Conservation (phyloP, 768 basidiomycete genomes). For the Lentinula guzmanii region DNA sequence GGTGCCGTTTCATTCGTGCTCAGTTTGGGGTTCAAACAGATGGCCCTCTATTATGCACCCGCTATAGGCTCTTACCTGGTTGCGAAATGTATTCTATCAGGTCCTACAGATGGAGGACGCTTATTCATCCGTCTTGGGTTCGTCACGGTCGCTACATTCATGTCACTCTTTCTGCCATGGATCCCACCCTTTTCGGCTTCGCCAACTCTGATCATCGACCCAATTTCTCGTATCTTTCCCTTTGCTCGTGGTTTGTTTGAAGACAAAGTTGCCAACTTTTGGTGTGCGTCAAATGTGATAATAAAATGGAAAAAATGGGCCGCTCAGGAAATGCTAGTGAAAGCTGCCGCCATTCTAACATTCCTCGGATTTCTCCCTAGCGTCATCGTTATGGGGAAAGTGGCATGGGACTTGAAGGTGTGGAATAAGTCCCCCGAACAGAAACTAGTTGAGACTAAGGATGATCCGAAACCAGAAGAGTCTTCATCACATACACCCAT, state of each 20-base stretch:
- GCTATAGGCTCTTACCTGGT: slow-evolving; percentile 88
- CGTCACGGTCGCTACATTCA: slow-evolving; percentile 57
- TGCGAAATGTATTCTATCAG: slow-evolving; percentile 84
- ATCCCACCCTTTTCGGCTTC: slow-evolving; percentile 58
- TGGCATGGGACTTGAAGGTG: slow-evolving; percentile 25
- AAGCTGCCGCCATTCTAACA: slow-evolving; percentile 62
- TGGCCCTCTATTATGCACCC: slow-evolving; percentile 92
- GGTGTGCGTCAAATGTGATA: slow-evolving; percentile 88
- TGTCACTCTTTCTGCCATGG: slow-evolving; percentile 74
- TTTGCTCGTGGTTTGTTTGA: slow-evolving; percentile 89
- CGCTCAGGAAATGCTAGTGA: slow-evolving; percentile 43
- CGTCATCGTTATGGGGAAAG: slow-evolving; percentile 38
- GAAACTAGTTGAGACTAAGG: neutral
- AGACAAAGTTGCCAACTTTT: slow-evolving; percentile 96
- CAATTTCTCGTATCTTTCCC: slow-evolving; percentile 83
- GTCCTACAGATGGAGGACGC: slow-evolving; percentile 43
- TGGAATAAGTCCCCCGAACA: slow-evolving; percentile 1
- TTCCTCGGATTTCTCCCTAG: slow-evolving; percentile 64
- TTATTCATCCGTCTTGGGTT: slow-evolving; percentile 65
- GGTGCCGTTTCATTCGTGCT: slow-evolving; percentile 79
- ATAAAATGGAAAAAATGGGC: slow-evolving; percentile 76
- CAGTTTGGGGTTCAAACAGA: slow-evolving; percentile 92
- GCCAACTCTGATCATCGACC: slow-evolving; percentile 43
- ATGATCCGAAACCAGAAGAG: neutral
- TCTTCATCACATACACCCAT: slow-evolving; percentile 34